These are phyloP conservation scores for Seminavis robusta DNA, from an alignment of 108 stramenopile genomes.

Conservation along the genomic window DNA sequence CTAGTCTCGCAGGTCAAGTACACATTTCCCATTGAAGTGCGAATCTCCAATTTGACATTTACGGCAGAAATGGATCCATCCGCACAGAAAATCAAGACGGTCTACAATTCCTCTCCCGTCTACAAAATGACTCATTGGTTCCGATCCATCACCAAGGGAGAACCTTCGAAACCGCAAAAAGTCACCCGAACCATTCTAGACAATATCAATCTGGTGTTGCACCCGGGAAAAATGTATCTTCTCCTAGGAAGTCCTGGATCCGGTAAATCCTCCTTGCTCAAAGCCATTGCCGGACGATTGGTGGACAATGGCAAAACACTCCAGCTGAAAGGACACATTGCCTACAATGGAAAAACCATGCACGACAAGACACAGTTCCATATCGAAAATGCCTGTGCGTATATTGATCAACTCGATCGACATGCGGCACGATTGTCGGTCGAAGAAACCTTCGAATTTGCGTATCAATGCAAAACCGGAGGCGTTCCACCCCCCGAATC, in stretches of 20 bases:
- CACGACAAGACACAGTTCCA: no score
- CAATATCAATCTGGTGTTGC: constrained; percentile 49
- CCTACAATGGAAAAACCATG: constrained; percentile 10
- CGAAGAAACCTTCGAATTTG: constrained; percentile 78
- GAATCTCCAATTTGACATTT: constrained; percentile 30
- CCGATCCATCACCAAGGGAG: background rate
- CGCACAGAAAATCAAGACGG: constrained; percentile 33
- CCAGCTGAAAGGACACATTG: constrained; percentile 13
- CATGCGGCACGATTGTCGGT: constrained; percentile 72
- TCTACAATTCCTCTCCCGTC: constrained; percentile 33
- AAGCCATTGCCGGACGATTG: constrained; percentile 58
- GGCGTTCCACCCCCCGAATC: constrained; percentile 7
- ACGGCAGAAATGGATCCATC: constrained; percentile 13
- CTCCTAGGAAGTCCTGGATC: constrained; percentile 49
- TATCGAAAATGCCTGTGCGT: constrained; percentile 43
- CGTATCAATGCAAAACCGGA: constrained; percentile 53
- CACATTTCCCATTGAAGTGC: constrained; percentile 35
- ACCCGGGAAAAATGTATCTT: constrained; percentile 62
- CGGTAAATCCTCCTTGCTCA: constrained; percentile 60
- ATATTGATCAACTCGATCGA: constrained; percentile 64
- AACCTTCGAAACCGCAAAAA: background rate
- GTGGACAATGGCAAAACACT: constrained; percentile 32
- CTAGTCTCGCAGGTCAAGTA: background rate
- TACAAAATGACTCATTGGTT: constrained; percentile 25
- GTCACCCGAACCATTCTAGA: constrained; percentile 27